A percentile compares a stretch with the other conserved stretches of the same genome.
Evolutionary conservation across 352 stramenopile genomes (phyloP).

Genomic region (Globisporangium iwayamae): DNA sequence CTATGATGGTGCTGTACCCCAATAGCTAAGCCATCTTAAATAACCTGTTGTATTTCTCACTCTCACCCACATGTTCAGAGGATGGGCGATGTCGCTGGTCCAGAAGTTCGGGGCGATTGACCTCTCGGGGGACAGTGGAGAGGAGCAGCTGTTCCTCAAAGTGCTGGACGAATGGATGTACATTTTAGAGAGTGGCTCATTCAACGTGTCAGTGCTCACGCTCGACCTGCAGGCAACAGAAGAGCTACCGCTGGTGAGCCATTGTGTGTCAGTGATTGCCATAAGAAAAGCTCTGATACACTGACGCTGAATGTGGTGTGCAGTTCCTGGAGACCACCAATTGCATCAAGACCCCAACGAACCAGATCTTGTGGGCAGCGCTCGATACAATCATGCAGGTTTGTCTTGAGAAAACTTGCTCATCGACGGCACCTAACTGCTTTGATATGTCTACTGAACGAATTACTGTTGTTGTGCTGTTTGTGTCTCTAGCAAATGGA

Average conservation of each 20-base stretch:
- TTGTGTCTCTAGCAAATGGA: conserved; percentile 61
- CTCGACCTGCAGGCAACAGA: conserved; percentile 69
- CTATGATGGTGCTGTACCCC: not conserved
- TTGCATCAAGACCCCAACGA: conserved; percentile 79
- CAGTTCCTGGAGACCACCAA: conserved; percentile 74
- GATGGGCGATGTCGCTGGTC: conserved; percentile 60
- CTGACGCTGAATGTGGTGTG: not conserved
- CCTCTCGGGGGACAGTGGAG: conserved; percentile 37
- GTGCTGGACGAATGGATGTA: conserved; percentile 89
- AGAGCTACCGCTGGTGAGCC: conserved; percentile 60
- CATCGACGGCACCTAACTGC: not conserved
- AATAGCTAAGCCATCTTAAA: not conserved
- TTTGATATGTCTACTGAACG: not conserved
- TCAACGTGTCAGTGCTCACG: conserved; percentile 64
- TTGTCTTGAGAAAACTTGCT: not conserved
- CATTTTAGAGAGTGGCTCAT: conserved; percentile 73
- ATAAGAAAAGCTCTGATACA: not conserved
- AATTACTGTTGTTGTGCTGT: conserved; percentile 1
- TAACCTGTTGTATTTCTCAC: not conserved
- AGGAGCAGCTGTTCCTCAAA: conserved; percentile 51
- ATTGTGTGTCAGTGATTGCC: not conserved
- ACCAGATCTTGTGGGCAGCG: conserved; percentile 72
- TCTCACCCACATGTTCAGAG: conserved; percentile 23
- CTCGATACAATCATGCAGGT: conserved; percentile 86
- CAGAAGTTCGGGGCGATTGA: conserved; percentile 57